Evolutionary conservation across 2,329 filamentous ascomycete genomes (phyloP).

Genomic region (Parastagonospora nodorum): DNA sequence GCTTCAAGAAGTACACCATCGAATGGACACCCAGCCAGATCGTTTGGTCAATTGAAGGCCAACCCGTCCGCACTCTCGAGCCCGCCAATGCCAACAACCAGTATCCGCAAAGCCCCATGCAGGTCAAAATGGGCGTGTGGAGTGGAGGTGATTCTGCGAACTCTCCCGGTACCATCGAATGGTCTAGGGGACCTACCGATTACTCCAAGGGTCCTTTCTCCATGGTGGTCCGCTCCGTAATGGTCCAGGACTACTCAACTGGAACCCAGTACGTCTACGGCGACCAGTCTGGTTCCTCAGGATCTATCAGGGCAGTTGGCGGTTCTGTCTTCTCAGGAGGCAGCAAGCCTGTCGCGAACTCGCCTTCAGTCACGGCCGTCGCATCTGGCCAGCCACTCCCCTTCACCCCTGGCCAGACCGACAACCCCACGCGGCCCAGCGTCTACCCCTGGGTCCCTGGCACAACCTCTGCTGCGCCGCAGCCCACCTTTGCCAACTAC

Average conservation of each 20-base stretch:
- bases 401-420: slow-evolving; percentile 65
- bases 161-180: slow-evolving; percentile 78
- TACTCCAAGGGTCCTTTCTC: slow-evolving; percentile 82
- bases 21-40: slow-evolving; percentile 90
- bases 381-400: slow-evolving; percentile 69
- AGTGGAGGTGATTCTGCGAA: slow-evolving; percentile 86
- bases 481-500: slow-evolving; percentile 53
- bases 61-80: slow-evolving; percentile 75
- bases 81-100: slow-evolving; percentile 72
- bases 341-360: slow-evolving; percentile 58
- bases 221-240: slow-evolving; percentile 80
- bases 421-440: slow-evolving; percentile 51
- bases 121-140: slow-evolving; percentile 91
- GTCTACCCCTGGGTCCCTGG: slow-evolving; percentile 67
- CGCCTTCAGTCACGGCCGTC: slow-evolving; percentile 67
- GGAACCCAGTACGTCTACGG: slow-evolving; percentile 83
- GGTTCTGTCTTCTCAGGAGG: slow-evolving; percentile 72
- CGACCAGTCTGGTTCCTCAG: slow-evolving; percentile 77
- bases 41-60: slow-evolving; percentile 83
- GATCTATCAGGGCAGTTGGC: slow-evolving; percentile 79
- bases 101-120: slow-evolving; percentile 96
- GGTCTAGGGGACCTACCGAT: slow-evolving; percentile 86
- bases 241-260: slow-evolving; percentile 89
- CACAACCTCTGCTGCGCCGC: slow-evolving; percentile 57
- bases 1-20: slow-evolving; percentile 84